These are phyloP conservation scores for Microascus cirrosus DNA, from an alignment of 2,329 filamentous ascomycete species.

Conservation along the genomic window DNA sequence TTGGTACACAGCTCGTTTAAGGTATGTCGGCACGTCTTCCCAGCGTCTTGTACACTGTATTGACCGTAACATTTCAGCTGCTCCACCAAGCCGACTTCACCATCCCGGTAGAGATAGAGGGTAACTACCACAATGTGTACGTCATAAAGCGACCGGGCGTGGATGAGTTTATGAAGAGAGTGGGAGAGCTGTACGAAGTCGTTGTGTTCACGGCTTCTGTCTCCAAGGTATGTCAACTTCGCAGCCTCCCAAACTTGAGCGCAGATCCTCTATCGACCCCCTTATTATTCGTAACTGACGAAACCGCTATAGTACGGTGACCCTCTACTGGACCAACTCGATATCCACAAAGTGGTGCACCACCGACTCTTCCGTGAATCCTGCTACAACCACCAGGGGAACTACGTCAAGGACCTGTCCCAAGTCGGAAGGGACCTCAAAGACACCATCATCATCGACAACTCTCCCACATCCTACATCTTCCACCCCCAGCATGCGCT, in stretches of 20 bases:
- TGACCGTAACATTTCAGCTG: conserved; percentile 45
- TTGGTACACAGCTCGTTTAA: conserved; percentile 98
- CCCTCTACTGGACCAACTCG: conserved; percentile 86
- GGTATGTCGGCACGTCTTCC: conserved; percentile 34
- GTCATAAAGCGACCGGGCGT: conserved; percentile 99
- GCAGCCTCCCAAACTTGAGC: conserved; percentile 13
- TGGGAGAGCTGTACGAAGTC: conserved; percentile 95
- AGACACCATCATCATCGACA: conserved; percentile 99
- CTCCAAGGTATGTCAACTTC: conserved; percentile 59
- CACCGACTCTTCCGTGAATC: conserved; percentile 95
- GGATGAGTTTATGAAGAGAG: conserved; percentile 96
- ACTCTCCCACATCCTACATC: conserved; percentile 97
- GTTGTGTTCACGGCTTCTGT: conserved; percentile 98
- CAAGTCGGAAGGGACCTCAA: conserved; percentile 91
- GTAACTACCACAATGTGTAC: conserved; percentile 98
- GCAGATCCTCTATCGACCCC: conserved; percentile 1
- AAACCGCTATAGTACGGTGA: conserved; percentile 68
- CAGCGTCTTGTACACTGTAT: background rate
- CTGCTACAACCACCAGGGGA: conserved; percentile 98
- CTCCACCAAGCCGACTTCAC: conserved; percentile 97
- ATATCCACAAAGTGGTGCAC: conserved; percentile 94
- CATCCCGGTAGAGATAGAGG: conserved; percentile 97
- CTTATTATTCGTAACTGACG: background rate
- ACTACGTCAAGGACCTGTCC: conserved; percentile 98
- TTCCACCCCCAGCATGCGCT: conserved; percentile 99